A percentile compares a stretch with the other conserved stretches of the same genome.
Conservation (phyloP, 176 grass and related monocot species). For the Saccharum officinarum region DNA sequence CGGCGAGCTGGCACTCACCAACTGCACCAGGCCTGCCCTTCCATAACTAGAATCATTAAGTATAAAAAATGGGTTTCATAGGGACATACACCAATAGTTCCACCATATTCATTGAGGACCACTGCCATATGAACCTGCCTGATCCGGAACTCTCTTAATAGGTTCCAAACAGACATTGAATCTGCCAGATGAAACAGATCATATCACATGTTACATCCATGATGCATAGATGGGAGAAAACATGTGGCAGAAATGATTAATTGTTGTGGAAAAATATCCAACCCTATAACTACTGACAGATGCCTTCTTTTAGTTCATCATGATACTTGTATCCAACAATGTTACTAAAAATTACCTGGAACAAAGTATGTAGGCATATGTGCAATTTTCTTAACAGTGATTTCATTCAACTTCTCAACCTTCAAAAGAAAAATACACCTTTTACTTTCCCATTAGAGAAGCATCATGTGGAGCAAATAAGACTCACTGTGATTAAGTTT, state of each 20-base stretch:
- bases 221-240: conserved; percentile 6
- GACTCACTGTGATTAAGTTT: conserved; percentile 6
- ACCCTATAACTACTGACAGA: background rate
- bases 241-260: background rate
- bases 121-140: conserved; percentile 99
- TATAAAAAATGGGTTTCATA: conserved; percentile 36
- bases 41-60: conserved; percentile 17
- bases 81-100: conserved; percentile 90
- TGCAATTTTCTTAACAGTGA: conserved; percentile 86
- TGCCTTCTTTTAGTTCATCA: background rate
- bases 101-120: conserved; percentile 97
- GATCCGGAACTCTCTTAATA: conserved; percentile 92
- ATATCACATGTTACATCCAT: conserved; percentile 25
- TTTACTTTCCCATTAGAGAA: conserved; percentile 33
- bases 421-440: conserved; percentile 52
- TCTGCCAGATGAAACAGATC: conserved; percentile 56
- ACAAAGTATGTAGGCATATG: conserved; percentile 94
- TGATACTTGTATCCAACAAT: background rate
- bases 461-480: conserved; percentile 6
- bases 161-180: conserved; percentile 98
- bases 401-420: conserved; percentile 90
- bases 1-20: too few species aligned
- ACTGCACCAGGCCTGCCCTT: too few species aligned
- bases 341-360: conserved; percentile 55
- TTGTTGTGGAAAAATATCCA: background rate